Evolutionary conservation across 495 filamentous ascomycete species (phyloP), one percentile per base, ranked within the genome.

Genomic region (Staphylotrichum tortipilum): DNA sequence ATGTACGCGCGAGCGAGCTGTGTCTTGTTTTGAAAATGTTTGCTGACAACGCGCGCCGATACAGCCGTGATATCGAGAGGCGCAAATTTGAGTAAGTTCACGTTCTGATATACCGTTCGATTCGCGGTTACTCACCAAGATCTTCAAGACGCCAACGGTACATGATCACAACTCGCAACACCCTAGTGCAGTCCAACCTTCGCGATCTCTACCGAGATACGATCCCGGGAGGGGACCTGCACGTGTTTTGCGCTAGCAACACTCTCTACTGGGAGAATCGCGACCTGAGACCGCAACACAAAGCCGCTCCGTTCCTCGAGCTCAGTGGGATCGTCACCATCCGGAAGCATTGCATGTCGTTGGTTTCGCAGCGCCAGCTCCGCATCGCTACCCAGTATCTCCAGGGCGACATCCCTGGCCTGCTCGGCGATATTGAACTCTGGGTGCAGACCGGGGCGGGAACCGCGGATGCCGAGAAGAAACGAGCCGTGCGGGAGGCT

Each of bases 391-490:
- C 18, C 11, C 46, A 56, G 28, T 71, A 67, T 42, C 62, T 73
- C 11, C 35, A 52, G 7, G 40, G 66, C 41, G 55, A 67, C 22
- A 58, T 71, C 28, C 62, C 63, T 14, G 55, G 55, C 6, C 47
- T 73, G 19, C 45, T 71, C 8, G 58, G 58, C 42, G 57, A 56
- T 3, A 33, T 69, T 10, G 57, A 60, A 18, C 61, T 73, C 4
- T 73, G 70, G 70, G 59, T 73, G 2, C 55, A 67, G 42, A 66
- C 62, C 12, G 70, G 70, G 0, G 53, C 63, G 15, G 68, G 59
- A 17, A 60, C 46, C 26, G 47, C 59, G 35, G 58, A 47, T 42
- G 58, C 60, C 1, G 68, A 69, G 46, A 42, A 51, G 38, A 73
- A 66, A 50, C 35, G 55, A 36, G 40, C 29, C 5, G 36, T 61